Conservation (phyloP, 2,329 filamentous ascomycete genomes). For the Phyllosticta citrichinensis region DNA sequence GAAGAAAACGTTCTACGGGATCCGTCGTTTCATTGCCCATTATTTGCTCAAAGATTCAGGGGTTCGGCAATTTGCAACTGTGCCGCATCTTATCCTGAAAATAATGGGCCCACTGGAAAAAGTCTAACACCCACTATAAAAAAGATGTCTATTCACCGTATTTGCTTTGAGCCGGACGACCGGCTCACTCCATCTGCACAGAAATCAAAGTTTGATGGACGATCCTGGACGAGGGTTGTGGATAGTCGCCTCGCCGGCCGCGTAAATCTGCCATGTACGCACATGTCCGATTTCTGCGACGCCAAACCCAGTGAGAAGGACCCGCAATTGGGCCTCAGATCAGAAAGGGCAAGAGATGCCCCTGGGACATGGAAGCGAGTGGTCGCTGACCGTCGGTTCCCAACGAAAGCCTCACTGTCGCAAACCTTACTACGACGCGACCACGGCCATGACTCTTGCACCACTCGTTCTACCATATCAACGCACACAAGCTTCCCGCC, state of each 20-base stretch:
- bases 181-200: neutral
- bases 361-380: neutral
- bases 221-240: neutral
- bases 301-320: neutral
- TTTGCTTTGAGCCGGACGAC: neutral
- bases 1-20: neutral
- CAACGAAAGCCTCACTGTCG: neutral
- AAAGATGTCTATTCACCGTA: neutral
- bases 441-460: neutral
- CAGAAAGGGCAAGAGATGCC: neutral
- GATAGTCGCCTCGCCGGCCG: neutral
- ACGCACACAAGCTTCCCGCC: neutral
- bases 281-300: neutral
- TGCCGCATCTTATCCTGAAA: neutral
- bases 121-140: too few relatives aligned
- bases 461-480: neutral
- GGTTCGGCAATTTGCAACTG: neutral
- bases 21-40: neutral
- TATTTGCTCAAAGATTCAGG: neutral
- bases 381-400: neutral
- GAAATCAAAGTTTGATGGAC: neutral
- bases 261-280: neutral
- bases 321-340: neutral
- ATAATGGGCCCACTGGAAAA: neutral
- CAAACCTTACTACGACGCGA: neutral